phyloP scores from a whole-genome alignment of 352 stramenopile species.

The Thalassiosira hispida region DNA sequence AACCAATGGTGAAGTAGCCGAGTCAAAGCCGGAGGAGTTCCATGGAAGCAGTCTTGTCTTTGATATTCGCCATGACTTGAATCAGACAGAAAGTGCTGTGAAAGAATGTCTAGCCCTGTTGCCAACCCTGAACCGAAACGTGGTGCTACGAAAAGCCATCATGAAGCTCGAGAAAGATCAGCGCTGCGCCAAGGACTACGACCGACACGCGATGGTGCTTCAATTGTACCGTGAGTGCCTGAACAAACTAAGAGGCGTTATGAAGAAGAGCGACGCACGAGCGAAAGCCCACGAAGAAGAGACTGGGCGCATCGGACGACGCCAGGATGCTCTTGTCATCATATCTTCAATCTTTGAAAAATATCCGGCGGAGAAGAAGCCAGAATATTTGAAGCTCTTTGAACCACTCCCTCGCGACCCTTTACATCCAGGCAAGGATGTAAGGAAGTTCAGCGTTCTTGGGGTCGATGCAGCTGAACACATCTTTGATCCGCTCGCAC shows the following conservation, averaged over 20 bases:
- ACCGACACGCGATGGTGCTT: constrained; percentile 65
- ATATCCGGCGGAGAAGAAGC: constrained; percentile 50
- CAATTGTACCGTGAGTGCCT: constrained; percentile 67
- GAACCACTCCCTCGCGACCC: constrained; percentile 58
- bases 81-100: constrained; percentile 40
- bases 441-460: constrained; percentile 41
- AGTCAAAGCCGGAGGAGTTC: constrained; percentile 2
- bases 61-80: constrained; percentile 58
- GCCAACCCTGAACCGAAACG: constrained; percentile 51
- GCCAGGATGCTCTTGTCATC: constrained; percentile 74
- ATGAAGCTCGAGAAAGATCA: constrained; percentile 62
- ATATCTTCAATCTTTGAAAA: constrained; percentile 76
- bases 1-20: background rate
- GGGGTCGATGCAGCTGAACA: constrained; percentile 34
- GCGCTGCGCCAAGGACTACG: constrained; percentile 62
- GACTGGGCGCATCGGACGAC: constrained; percentile 63
- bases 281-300: constrained; percentile 61
- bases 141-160: constrained; percentile 68
- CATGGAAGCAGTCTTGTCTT: background rate
- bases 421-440: constrained; percentile 15
- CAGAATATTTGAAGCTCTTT: constrained; percentile 74
- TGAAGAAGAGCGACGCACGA: constrained; percentile 56
- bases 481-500: constrained; percentile 75
- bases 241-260: constrained; percentile 40
- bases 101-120: constrained; percentile 52